Evolutionary conservation across 441 rosid species (phyloP).

Genomic region (California macrophylla): DNA sequence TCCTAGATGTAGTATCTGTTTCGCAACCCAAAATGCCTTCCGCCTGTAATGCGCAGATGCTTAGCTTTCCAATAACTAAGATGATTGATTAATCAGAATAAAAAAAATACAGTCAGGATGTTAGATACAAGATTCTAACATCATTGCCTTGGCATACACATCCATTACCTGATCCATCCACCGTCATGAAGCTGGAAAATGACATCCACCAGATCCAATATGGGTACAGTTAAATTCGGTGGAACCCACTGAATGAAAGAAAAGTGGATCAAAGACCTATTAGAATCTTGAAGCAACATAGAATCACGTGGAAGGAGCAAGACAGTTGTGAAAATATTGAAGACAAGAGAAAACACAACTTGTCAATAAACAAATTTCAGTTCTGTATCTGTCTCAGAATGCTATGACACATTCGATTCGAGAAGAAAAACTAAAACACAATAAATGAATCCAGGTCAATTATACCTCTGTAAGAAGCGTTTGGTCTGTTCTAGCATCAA

Average conservation of each 20-base stretch:
- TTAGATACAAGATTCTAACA: not conserved
- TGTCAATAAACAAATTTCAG: not conserved
- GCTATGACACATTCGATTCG: not conserved
- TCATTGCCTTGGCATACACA: constrained; percentile 1
- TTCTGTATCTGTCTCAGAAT: constrained; percentile 1
- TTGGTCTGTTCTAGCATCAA: constrained; percentile 36
- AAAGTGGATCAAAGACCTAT: constrained; percentile 7
- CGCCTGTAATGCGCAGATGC: constrained; percentile 44
- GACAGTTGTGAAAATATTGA: not conserved
- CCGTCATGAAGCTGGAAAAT: constrained; percentile 96
- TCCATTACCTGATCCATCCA: constrained; percentile 91
- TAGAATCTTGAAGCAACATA: constrained; percentile 7
- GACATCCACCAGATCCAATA: constrained; percentile 84
- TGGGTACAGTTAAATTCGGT: constrained; percentile 73
- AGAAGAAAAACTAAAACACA: not conserved
- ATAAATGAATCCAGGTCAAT: not conserved
- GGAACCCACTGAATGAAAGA: constrained; percentile 84
- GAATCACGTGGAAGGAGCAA: not conserved
- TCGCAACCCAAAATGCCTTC: constrained; percentile 96
- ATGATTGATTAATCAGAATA: constrained; percentile 8
- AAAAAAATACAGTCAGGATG: not conserved
- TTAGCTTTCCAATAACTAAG: constrained; percentile 3
- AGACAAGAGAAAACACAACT: not conserved
- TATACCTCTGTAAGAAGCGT: constrained; percentile 70
- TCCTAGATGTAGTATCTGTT: constrained; percentile 92